phyloP scores from a whole-genome alignment of 352 stramenopile genomes.

The Pythium grandisporangium region DNA sequence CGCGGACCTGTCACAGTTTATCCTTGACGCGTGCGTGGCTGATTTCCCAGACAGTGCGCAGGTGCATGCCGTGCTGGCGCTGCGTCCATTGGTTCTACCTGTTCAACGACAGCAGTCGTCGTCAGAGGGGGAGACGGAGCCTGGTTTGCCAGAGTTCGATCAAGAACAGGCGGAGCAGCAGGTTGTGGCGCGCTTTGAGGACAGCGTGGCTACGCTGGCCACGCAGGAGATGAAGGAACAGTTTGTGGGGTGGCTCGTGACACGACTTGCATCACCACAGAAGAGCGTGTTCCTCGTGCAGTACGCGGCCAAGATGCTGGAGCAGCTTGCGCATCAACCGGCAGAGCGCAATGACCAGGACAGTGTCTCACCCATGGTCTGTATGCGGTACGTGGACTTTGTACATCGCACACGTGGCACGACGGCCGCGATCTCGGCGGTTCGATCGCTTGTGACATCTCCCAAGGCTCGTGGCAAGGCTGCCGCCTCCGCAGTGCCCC shows the following conservation, averaged over 20 bases:
- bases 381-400: slow-evolving; percentile 56
- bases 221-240: slow-evolving; percentile 47
- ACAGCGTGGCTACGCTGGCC: slow-evolving; percentile 30
- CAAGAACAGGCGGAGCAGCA: slow-evolving; percentile 30
- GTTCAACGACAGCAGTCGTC: too few species aligned
- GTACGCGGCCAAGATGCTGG: slow-evolving; percentile 43
- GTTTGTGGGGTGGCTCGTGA: slow-evolving; percentile 58
- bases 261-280: slow-evolving; percentile 26
- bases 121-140: too few species aligned
- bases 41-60: slow-evolving; percentile 49
- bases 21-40: slow-evolving; percentile 46
- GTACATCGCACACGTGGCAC: slow-evolving; percentile 59
- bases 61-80: slow-evolving; percentile 39
- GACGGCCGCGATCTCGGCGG: slow-evolving; percentile 24
- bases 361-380: slow-evolving; percentile 17
- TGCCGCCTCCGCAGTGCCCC: too few species aligned
- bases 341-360: slow-evolving; percentile 22
- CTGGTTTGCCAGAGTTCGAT: too few species aligned
- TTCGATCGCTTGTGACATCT: slow-evolving; percentile 34
- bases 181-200: slow-evolving; percentile 46
- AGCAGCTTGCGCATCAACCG: too few species aligned
- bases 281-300: slow-evolving; percentile 39
- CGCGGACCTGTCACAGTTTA: slow-evolving; percentile 55
- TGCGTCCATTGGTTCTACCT: slow-evolving; percentile 37
- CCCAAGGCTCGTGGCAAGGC: slow-evolving; percentile 28